Evolutionary conservation across 2,329 filamentous ascomycete genomes (phyloP).

Genomic region (Cercospora janseana): DNA sequence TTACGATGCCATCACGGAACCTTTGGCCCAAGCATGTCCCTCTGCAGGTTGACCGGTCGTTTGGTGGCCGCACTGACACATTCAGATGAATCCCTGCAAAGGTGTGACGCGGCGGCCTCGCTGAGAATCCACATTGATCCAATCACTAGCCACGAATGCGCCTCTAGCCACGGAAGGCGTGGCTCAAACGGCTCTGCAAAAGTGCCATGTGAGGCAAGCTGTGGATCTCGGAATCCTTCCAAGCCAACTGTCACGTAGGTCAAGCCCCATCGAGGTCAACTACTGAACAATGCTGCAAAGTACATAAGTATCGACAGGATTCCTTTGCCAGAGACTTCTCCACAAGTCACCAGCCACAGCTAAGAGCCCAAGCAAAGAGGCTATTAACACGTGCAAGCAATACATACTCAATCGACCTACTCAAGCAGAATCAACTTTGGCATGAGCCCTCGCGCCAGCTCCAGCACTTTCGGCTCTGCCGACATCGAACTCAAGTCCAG

Average conservation of each 20-base stretch:
- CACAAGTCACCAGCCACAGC: conserved; percentile 4
- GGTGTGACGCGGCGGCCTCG: too few relatives aligned
- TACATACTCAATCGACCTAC: neutral
- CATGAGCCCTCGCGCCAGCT: conserved; percentile 20
- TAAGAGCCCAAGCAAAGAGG: neutral
- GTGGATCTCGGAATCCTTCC: neutral
- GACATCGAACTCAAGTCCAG: conserved; percentile 20
- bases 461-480: conserved; percentile 19
- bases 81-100: too few relatives aligned
- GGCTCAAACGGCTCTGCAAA: too few relatives aligned
- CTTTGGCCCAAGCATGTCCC: too few relatives aligned
- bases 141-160: too few relatives aligned
- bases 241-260: neutral
- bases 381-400: neutral
- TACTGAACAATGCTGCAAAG: neutral
- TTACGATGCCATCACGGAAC: too few relatives aligned
- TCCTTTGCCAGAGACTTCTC: neutral
- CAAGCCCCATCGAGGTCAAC: neutral
- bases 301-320: neutral
- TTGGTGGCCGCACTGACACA: too few relatives aligned
- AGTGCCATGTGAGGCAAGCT: neutral
- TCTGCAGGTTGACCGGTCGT: too few relatives aligned
- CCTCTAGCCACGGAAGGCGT: too few relatives aligned
- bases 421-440: conserved; percentile 8
- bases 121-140: too few relatives aligned